Evolutionary conservation across 2,329 filamentous ascomycete genomes (phyloP).

Genomic region (Decorospora gaudefroyi): DNA sequence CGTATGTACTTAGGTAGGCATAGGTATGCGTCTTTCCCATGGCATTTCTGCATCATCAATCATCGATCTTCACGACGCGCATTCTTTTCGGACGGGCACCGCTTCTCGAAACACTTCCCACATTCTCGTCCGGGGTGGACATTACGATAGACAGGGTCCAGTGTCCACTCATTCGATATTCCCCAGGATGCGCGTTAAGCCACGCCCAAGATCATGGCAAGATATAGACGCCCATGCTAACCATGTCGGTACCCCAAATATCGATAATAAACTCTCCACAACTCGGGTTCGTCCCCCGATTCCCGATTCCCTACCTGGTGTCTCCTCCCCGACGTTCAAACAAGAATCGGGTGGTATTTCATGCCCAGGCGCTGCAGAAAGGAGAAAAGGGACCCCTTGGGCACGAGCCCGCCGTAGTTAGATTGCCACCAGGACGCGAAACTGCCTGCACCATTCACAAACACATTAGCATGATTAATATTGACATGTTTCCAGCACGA

Average conservation of each 20-base stretch:
- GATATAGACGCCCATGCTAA: too few species aligned
- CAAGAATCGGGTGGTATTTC: slow-evolving; percentile 29
- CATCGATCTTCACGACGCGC: neutral
- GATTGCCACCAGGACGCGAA: slow-evolving; percentile 52
- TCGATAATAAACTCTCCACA: neutral
- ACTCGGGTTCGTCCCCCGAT: neutral
- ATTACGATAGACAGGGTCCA: neutral
- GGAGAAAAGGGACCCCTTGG: slow-evolving; percentile 49
- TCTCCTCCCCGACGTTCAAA: neutral
- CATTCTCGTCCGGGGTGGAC: too few species aligned
- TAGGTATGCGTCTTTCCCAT: too few species aligned
- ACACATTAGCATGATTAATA: too few species aligned
- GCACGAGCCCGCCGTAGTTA: slow-evolving; percentile 48
- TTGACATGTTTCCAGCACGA: too few species aligned
- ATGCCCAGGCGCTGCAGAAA: slow-evolving; percentile 53
- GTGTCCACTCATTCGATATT: neutral
- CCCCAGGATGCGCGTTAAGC: neutral
- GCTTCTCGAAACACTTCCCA: neutral
- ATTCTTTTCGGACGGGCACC: neutral
- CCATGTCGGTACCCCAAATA: neutral
- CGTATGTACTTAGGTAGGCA: too few species aligned
- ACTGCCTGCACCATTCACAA: slow-evolving; percentile 18
- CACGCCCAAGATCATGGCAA: too few species aligned
- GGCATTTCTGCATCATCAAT: neutral
- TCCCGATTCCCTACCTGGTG: neutral